Evolutionary conservation across 2,329 filamentous ascomycete species (phyloP).

Genomic region (Xylariaceae sp.): DNA sequence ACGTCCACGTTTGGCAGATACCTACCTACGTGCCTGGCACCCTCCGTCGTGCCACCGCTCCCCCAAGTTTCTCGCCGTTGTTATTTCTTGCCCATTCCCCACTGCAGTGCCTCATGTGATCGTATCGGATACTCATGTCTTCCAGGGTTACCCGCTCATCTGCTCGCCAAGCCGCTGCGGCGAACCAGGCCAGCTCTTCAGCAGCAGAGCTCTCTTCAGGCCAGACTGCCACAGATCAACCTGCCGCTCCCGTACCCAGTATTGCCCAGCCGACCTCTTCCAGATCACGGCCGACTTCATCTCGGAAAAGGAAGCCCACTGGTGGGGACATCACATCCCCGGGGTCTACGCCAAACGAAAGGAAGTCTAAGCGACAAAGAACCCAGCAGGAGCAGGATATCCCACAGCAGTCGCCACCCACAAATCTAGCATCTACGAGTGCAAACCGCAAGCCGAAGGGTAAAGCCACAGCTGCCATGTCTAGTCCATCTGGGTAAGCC

Average conservation of each 20-base stretch:
- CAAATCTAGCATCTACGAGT: slow-evolving; percentile 30
- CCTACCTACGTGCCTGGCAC: too few relatives aligned
- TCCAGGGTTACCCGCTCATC: slow-evolving; percentile 93
- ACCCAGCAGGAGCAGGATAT: slow-evolving; percentile 44
- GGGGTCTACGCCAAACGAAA: slow-evolving; percentile 29
- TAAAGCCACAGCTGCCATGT: slow-evolving; percentile 63
- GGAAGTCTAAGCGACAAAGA: slow-evolving; percentile 68
- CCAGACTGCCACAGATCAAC: slow-evolving; percentile 36
- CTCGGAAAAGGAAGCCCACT: slow-evolving; percentile 71
- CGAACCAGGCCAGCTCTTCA: slow-evolving; percentile 51
- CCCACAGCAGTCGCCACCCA: slow-evolving; percentile 20
- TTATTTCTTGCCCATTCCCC: slow-evolving; percentile 10
- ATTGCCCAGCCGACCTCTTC: slow-evolving; percentile 36
- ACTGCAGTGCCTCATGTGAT: slow-evolving; percentile 17
- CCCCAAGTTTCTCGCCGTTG: too few relatives aligned
- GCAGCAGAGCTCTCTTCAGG: slow-evolving; percentile 35
- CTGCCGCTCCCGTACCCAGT: slow-evolving; percentile 36
- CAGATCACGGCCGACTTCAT: slow-evolving; percentile 32
- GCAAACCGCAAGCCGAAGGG: slow-evolving; percentile 52
- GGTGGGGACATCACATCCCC: slow-evolving; percentile 43
- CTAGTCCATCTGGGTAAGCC: slow-evolving; percentile 59
- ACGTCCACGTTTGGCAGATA: too few relatives aligned
- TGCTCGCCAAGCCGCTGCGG: slow-evolving; percentile 85
- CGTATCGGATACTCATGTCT: slow-evolving; percentile 69
- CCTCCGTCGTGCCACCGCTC: too few relatives aligned